Conservation (phyloP, 1,139 yeast genomes). For the Taphrina wiesneri region DNA sequence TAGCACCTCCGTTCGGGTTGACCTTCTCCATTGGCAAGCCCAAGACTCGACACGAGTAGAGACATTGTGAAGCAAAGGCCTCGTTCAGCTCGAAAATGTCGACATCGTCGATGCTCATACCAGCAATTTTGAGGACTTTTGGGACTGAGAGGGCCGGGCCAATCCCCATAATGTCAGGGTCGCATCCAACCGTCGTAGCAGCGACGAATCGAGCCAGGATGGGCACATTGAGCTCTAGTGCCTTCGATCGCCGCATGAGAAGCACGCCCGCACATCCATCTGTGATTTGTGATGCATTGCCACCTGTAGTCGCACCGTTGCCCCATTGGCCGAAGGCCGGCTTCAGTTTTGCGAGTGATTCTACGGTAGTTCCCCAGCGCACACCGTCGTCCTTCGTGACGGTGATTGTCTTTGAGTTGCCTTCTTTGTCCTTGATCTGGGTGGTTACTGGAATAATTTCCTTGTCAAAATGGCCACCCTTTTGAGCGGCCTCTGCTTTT, state of each 20-base stretch:
- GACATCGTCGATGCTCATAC: slow-evolving; percentile 65
- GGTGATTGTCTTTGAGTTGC: slow-evolving; percentile 48
- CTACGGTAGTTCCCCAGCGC: slow-evolving; percentile 80
- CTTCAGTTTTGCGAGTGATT: slow-evolving; percentile 66
- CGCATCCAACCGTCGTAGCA: slow-evolving; percentile 80
- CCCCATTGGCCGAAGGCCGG: slow-evolving; percentile 90
- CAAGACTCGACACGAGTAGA: slow-evolving; percentile 67
- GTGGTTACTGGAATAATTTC: slow-evolving; percentile 55
- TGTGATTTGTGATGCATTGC: slow-evolving; percentile 91
- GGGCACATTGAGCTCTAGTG: slow-evolving; percentile 68
- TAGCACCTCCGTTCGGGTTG: slow-evolving; percentile 93
- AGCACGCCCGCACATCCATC: slow-evolving; percentile 94
- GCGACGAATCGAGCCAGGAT: slow-evolving; percentile 74
- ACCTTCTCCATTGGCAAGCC: slow-evolving; percentile 71
- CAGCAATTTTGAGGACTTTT: slow-evolving; percentile 64
- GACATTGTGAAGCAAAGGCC: slow-evolving; percentile 93
- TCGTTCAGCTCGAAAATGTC: slow-evolving; percentile 85
- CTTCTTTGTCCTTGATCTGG: slow-evolving; percentile 46
- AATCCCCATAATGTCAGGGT: slow-evolving; percentile 95
- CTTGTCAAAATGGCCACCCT: slow-evolving; percentile 47
- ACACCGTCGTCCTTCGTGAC: slow-evolving; percentile 89
- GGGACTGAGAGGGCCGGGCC: slow-evolving; percentile 97
- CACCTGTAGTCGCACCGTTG: slow-evolving; percentile 74
- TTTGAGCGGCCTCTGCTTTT: slow-evolving; percentile 48
- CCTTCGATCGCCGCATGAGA: slow-evolving; percentile 83